Evolutionary conservation across 2,329 filamentous ascomycete genomes (phyloP).

Genomic region (Fusarium coicis): DNA sequence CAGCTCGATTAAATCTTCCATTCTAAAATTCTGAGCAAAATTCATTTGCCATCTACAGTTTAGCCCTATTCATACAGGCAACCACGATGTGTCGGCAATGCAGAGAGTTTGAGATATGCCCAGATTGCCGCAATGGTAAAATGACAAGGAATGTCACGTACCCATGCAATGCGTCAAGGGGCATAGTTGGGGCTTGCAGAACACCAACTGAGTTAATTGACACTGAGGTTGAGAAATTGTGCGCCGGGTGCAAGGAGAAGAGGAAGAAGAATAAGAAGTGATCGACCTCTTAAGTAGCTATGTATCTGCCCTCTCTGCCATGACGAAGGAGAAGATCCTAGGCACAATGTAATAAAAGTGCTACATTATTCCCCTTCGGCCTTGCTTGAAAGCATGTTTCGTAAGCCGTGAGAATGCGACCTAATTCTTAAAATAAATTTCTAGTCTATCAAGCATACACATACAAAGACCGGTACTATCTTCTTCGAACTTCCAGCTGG

Average conservation of each 20-base stretch:
- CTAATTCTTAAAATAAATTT: fast-evolving
- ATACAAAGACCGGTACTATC: fast-evolving
- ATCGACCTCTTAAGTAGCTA: neutral
- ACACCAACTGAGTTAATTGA: neutral
- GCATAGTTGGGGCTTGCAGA: neutral
- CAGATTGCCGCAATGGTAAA: neutral
- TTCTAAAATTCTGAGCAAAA: too few relatives aligned
- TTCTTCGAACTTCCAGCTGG: neutral
- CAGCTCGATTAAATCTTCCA: fast-evolving
- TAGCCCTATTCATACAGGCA: fast-evolving
- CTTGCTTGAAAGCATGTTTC: neutral
- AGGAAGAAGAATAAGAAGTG: neutral
- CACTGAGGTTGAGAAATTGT: too few relatives aligned
- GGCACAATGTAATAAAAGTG: neutral
- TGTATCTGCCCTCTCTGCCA: fast-evolving
- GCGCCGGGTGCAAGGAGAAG: neutral
- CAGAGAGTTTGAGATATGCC: fast-evolving
- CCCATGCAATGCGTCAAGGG: too few relatives aligned
- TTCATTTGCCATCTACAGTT: too few relatives aligned
- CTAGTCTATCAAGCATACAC: neutral
- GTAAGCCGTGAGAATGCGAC: fast-evolving
- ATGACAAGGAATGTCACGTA: too few relatives aligned
- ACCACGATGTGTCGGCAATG: neutral
- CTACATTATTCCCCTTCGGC: fast-evolving
- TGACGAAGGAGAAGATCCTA: fast-evolving